Conservation (phyloP, 768 basidiomycete genomes). For the Amyloporia xantha region DNA sequence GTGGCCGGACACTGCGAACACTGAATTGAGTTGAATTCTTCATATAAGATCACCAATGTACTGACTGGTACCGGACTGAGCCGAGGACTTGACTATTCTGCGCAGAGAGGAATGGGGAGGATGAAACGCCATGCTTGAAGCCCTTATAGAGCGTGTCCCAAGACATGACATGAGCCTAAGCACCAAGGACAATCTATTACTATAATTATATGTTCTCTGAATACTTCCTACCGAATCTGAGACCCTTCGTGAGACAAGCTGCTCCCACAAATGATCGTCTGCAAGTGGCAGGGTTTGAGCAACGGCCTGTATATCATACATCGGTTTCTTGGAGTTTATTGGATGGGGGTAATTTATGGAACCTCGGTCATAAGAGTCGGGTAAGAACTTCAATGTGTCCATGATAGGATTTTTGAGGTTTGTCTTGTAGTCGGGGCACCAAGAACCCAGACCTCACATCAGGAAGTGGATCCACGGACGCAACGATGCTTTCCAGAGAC, state of each 20-base stretch:
- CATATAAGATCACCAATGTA: slow-evolving; percentile 1
- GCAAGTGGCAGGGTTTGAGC: no score
- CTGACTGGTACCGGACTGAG: slow-evolving; percentile 57
- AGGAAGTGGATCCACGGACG: slow-evolving; percentile 6
- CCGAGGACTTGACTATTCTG: slow-evolving; percentile 47
- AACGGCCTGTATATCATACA: no score
- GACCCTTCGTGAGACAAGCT: no score
- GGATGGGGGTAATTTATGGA: no score
- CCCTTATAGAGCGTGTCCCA: slow-evolving; percentile 54
- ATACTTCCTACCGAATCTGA: no score
- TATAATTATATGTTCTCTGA: no score
- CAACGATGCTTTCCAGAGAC: not conserved
- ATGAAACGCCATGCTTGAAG: slow-evolving; percentile 24
- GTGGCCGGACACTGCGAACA: slow-evolving; percentile 41
- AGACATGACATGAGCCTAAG: slow-evolving; percentile 28
- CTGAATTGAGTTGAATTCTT: not conserved
- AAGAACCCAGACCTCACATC: slow-evolving; percentile 37
- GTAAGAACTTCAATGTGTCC: slow-evolving; percentile 38
- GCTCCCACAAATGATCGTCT: no score
- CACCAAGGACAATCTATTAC: no score
- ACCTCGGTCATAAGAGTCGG: not conserved
- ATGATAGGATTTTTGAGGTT: slow-evolving; percentile 77
- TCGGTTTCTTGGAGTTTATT: no score
- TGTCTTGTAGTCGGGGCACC: slow-evolving; percentile 59
- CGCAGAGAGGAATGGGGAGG: slow-evolving; percentile 63